A percentile compares a stretch with the other conserved stretches of the same genome.
These are phyloP conservation scores for Colletotrichum graminicola DNA, from an alignment of 2,329 filamentous ascomycete genomes.

Conservation along the genomic window DNA sequence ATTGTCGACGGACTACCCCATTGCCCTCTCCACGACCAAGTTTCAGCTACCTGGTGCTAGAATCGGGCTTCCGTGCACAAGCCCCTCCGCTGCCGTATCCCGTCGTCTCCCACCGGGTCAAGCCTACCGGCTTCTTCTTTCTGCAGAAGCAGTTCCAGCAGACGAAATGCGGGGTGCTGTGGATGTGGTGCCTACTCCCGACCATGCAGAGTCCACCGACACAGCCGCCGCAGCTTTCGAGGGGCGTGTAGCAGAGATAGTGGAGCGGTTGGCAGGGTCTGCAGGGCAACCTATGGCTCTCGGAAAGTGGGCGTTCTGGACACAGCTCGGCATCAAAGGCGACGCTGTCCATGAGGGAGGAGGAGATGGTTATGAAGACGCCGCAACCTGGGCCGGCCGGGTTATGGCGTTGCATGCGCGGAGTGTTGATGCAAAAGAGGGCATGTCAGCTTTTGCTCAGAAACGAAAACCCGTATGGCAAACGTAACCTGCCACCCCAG, in stretches of 20 bases:
- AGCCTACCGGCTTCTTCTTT: constrained; percentile 49
- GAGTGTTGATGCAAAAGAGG: constrained; percentile 48
- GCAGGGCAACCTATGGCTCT: constrained; percentile 49
- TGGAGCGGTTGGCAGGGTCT: constrained; percentile 43
- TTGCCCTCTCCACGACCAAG: constrained; percentile 44
- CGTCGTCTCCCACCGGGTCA: constrained; percentile 45
- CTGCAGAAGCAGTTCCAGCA: constrained; percentile 47
- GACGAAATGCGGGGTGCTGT: constrained; percentile 45
- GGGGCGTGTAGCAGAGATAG: constrained; percentile 45
- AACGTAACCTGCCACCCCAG: constrained; percentile 18
- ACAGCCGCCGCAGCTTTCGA: constrained; percentile 44
- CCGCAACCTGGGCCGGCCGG: constrained; percentile 46
- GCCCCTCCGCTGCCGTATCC: constrained; percentile 47
- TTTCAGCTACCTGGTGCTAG: constrained; percentile 49
- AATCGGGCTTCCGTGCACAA: constrained; percentile 51
- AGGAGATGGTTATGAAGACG: constrained; percentile 46
- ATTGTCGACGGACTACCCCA: constrained; percentile 48
- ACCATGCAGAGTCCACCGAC: constrained; percentile 43
- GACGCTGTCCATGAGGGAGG: constrained; percentile 27
- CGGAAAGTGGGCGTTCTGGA: constrained; percentile 54
- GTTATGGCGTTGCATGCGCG: constrained; percentile 50
- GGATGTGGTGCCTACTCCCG: constrained; percentile 44
- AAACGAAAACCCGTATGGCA: constrained; percentile 47
- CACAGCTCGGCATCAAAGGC: constrained; percentile 46
- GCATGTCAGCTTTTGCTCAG: constrained; percentile 46